Evolutionary conservation across 495 filamentous ascomycete species (phyloP), one percentile per base, ranked within the genome.

Genomic region (Penicillium cosmopolitanum): DNA sequence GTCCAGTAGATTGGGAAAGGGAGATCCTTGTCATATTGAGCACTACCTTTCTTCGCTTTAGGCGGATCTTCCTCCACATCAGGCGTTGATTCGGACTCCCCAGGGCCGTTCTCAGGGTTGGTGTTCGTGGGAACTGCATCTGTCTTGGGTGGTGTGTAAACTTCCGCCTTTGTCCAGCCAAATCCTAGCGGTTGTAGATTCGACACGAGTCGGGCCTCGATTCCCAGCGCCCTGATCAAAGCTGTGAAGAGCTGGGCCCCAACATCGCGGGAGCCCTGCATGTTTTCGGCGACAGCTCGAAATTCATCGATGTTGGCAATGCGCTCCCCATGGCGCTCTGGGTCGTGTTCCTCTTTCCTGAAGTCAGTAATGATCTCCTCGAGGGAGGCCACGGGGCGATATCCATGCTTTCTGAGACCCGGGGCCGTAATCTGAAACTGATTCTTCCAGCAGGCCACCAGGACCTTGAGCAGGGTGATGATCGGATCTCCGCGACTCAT

Each of bases 1-100:
- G 88, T 87, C 95, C 96, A 99, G 74, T 97, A 99, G 57, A 87
- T 89, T 2, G 96, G 95, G 65, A 88, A 91, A 23, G 84, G 84
- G 15, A 96, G 79, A 56, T 93, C 91, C 9, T 74, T 76, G 62
- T 96, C 91, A 21, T 72, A 78, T 50, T 61, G 64, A 40, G 63
- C 66, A 5, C 66, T 64, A 57, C 36, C 58, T 18, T 58, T 57
- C 40, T 56, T 66, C 11, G 43, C 19, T 18, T 43, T 18, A 10
- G 38, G 21, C 28, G 6, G 21, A 8, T 61, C 42, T n/a, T 52
- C 10, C 7, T 60, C 65, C 19, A 51, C 38, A 2, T 66, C 64
- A n/a, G 56, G 31, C 11, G 64, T 56, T 11, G 55, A 23, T 19
- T 69, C 63, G 11, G 62, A 64, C 4, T 19, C 40, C 12, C 57